Percentiles rank a stretch among this genome's conserved stretches.
These are phyloP conservation scores for Nicotiana rustica DNA, from an alignment of 305 asterid species.

Conservation along the genomic window DNA sequence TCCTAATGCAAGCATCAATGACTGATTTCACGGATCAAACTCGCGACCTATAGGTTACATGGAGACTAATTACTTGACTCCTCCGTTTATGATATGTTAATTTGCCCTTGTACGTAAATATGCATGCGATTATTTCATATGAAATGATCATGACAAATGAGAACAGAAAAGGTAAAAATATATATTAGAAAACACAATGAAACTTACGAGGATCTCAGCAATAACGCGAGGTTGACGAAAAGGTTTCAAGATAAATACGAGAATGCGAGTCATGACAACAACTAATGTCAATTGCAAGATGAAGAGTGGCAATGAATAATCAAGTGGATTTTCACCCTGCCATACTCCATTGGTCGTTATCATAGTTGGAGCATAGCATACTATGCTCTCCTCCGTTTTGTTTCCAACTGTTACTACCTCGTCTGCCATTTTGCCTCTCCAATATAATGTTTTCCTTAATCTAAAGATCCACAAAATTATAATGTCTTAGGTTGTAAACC, in stretches of 20 bases:
- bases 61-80: too few species aligned
- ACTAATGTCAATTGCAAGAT: constrained; percentile 76
- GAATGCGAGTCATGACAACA: constrained; percentile 70
- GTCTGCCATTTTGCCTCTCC: constrained; percentile 35
- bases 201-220: constrained; percentile 83
- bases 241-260: constrained; percentile 75
- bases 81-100: too few species aligned
- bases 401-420: constrained; percentile 32
- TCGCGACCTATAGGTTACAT: too few species aligned
- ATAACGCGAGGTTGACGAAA: constrained; percentile 92
- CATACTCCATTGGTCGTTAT: constrained; percentile 84
- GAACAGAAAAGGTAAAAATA: background rate
- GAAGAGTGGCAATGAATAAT: constrained; percentile 84
- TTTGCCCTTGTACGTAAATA: background rate
- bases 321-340: constrained; percentile 95
- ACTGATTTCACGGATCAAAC: too few species aligned
- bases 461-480: background rate
- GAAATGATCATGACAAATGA: background rate
- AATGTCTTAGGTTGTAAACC: background rate
- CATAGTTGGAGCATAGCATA: constrained; percentile 91
- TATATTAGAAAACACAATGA: background rate
- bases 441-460: constrained; percentile 31
- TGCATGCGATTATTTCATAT: background rate
- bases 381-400: constrained; percentile 55
- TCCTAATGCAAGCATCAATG: too few species aligned